Base-by-base conservation (phyloP, 305 asterid species). In the Solanum hybrid region DNA sequence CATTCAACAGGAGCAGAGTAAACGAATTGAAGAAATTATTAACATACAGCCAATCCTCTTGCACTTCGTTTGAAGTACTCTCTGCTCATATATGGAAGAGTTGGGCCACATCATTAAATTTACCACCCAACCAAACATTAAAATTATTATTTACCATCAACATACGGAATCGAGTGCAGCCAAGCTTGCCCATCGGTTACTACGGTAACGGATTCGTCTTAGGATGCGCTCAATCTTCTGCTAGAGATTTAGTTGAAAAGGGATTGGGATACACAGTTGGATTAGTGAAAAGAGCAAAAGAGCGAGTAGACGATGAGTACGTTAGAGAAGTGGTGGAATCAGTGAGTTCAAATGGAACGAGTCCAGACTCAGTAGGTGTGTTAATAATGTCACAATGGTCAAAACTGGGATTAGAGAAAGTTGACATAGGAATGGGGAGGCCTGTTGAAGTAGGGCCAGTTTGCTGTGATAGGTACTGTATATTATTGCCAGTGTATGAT, bases 341-440 rank as follows among this genome's bases (percentile, higher is more conserved):
- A 57, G 97, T 96, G 95, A 94, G 97, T 90, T 79, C 88, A 10
- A 65, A 2, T 8, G 89, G 89, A 27, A 91, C 93, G 8, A 80
- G 89, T 65, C 96, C 95, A 6, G 95, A 94, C 96, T 87, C 95
- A n/a, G 97, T 93, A 1, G 97, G 98, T 7, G 94, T 93, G 88
- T 78, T 96, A 92, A 93, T 96, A n/a, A 27, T 96, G 94, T 91
- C 97, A 0, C 96, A 96, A 15, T 96, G 97, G 98, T 94, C 98
- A 89, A 93, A 94, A 90, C 89, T 96, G 29, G 98, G 98, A 73
- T 89, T 96, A n/a, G 92, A 95, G 15, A 80, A 73, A 41, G 91
- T 96, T 90, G 97, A 96, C 92, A 94, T 96, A 82, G 98, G 98
- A 2, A 89, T 94, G 91, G 98, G 97, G 1, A 90, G 82, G 79